Percentiles rank a stretch among this genome's conserved stretches.
Evolutionary conservation across 73 alveolate genomes (phyloP).

Genomic region (Paramecium biaurelia): DNA sequence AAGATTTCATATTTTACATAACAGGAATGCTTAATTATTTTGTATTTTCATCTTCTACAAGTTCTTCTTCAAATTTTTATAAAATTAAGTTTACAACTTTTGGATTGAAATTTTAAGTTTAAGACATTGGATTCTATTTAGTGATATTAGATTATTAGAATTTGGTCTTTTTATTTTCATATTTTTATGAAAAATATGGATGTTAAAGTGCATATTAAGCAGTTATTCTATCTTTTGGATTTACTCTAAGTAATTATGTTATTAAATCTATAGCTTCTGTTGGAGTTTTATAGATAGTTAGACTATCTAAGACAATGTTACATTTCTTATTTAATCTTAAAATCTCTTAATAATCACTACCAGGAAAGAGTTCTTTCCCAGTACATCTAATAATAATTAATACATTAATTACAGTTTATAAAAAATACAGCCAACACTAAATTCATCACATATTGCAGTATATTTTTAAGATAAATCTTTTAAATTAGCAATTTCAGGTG

Average conservation of each 20-base stretch:
- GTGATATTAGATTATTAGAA: slow-evolving; percentile 1
- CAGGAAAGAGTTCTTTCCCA: slow-evolving; percentile 64
- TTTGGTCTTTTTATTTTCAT: not conserved
- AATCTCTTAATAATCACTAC: slow-evolving; percentile 52
- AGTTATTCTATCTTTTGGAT: slow-evolving; percentile 66
- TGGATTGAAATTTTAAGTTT: not conserved
- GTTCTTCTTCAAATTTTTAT: not conserved
- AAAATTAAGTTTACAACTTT: not conserved
- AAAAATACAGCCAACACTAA: slow-evolving; percentile 62
- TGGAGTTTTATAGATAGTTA: slow-evolving; percentile 36
- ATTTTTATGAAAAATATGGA: slow-evolving; percentile 48
- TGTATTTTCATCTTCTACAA: slow-evolving; percentile 34
- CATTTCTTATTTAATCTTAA: slow-evolving; percentile 43
- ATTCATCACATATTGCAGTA: slow-evolving; percentile 50
- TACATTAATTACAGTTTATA: slow-evolving; percentile 25
- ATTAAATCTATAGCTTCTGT: slow-evolving; percentile 70
- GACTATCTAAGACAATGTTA: not conserved
- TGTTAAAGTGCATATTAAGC: slow-evolving; percentile 65
- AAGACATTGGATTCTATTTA: not conserved
- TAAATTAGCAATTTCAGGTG: slow-evolving; percentile 63
- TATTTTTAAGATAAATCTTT: slow-evolving; percentile 29
- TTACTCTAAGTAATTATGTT: slow-evolving; percentile 54
- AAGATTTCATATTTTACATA: slow-evolving; percentile 12
- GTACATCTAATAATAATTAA: not conserved
- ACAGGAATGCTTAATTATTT: not conserved